phyloP scores from a whole-genome alignment of 192 early-diverging fungal species.

The Linnemannia elongata region DNA sequence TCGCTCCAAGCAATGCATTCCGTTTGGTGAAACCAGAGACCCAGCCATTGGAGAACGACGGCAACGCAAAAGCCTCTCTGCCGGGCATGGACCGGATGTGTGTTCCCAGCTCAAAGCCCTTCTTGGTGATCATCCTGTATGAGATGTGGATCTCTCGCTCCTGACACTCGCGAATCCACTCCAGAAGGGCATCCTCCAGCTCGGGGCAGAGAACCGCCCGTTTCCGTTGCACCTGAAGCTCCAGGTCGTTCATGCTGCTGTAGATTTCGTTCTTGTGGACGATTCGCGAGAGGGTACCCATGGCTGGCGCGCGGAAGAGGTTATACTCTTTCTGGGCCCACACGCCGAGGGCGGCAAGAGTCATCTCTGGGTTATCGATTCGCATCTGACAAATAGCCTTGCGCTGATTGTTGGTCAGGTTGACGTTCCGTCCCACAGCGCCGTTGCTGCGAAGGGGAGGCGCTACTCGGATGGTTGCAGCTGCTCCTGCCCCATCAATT shows the following conservation, averaged over 20 bases:
- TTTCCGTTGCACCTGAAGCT: conserved; percentile 38
- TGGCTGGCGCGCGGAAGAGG: conserved; percentile 33
- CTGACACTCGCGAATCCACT: conserved; percentile 41
- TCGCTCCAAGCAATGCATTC: conserved; percentile 18
- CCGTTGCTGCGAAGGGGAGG: background rate
- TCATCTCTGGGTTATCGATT: conserved; percentile 31
- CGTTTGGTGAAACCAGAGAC: conserved; percentile 55
- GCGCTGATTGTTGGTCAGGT: conserved; percentile 40
- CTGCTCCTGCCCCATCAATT: background rate
- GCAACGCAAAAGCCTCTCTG: background rate
- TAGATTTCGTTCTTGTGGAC: conserved; percentile 23
- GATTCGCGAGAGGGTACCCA: conserved; percentile 50
- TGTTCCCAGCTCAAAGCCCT: conserved; percentile 28
- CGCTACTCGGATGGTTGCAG: background rate
- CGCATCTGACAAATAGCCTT: conserved; percentile 42
- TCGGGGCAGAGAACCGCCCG: conserved; percentile 35
- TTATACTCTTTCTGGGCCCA: conserved; percentile 35
- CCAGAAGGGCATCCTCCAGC: conserved; percentile 29
- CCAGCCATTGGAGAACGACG: conserved; percentile 50
- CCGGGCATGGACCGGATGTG: conserved; percentile 36
- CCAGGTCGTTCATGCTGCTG: conserved; percentile 23
- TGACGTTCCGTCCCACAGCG: conserved; percentile 33
- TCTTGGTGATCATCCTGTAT: conserved; percentile 52
- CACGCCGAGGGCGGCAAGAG: conserved; percentile 23
- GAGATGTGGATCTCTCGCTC: conserved; percentile 31